Evolutionary conservation across 108 stramenopile genomes (phyloP).

Genomic region (Skeletonema potamos): DNA sequence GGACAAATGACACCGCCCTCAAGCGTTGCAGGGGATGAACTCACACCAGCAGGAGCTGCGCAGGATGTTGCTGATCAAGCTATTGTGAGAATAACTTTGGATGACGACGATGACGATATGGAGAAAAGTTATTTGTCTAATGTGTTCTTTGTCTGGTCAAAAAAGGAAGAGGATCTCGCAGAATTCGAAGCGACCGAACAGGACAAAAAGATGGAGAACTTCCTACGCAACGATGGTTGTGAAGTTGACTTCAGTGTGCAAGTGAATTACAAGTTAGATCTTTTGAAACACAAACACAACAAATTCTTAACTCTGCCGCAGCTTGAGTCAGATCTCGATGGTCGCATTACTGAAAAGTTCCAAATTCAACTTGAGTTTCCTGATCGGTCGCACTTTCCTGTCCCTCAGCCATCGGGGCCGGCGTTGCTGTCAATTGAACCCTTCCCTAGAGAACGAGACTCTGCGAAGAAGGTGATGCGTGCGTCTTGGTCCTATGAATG

Average conservation of each 20-base stretch:
- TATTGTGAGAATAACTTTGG: constrained; percentile 11
- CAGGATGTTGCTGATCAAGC: not conserved
- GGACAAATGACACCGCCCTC: not conserved
- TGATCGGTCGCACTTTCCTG: not conserved
- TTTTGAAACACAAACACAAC: not conserved
- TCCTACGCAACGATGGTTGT: constrained; percentile 10
- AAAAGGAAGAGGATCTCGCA: constrained; percentile 1
- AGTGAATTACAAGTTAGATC: constrained; percentile 15
- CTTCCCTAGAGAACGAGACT: constrained; percentile 14
- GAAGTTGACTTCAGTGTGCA: constrained; percentile 9
- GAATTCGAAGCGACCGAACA: constrained; percentile 7
- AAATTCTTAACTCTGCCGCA: not conserved
- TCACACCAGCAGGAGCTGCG: constrained; percentile 13
- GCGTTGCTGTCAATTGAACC: constrained; percentile 18
- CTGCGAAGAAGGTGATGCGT: constrained; percentile 13
- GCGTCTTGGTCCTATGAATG: constrained; percentile 17
- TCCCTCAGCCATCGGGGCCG: not conserved
- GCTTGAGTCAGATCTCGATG: constrained; percentile 7
- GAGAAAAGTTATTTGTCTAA: constrained; percentile 4
- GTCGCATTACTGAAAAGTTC: constrained; percentile 11
- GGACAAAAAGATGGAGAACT: constrained; percentile 2
- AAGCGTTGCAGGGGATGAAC: not conserved
- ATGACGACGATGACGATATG: not conserved
- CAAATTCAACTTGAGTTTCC: constrained; percentile 7
- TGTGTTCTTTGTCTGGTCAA: constrained; percentile 11